Evolutionary conservation across 2,329 filamentous ascomycete species (phyloP), one percentile per base, ranked within the genome.

Genomic region (Alternaria dauci): DNA sequence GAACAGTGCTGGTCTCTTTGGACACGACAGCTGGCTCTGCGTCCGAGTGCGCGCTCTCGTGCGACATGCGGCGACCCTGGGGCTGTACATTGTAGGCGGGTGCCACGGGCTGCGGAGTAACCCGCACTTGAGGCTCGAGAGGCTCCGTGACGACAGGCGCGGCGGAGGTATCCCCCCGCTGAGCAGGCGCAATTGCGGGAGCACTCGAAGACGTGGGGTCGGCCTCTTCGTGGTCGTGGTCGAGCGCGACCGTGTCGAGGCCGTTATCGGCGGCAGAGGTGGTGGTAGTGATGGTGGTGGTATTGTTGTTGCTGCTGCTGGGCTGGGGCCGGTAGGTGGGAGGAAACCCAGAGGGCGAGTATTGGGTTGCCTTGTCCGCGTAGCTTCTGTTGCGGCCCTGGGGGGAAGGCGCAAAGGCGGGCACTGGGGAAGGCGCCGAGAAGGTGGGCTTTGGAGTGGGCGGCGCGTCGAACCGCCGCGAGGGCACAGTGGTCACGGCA

Each of bases 341-440:
- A 65, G 83, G 79, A 55, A 73, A 79, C 59, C 78, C 80, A 58
- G 82, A 79, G 44, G 83, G 84, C 43, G 83, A 84, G 73, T 86
- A 87, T 73, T 87, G 85, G 36, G 85, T 87, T 59, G 78, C 81
- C 34, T 79, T 80, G 79, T 86, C 83, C 58, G 80, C 79, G 75
- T 81, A 83, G 61, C 73, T 69, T 46, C 73, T 73, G 66, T 71
- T 75, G 63, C 59, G 66, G 44, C 61, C 51, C 58, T 72, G 72
- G 2, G 73, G 74, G 39, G 73, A 76, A 16, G 61, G 59, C 23
- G 68, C 51, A 51, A 69, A 68, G 16, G 63, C 51, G 3, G 70
- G 44, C 16, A 67, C 65, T n/a, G 73, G 72, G 41, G 73, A 71
- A 25, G 71, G 71, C 23, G 69, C 64, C 18, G 70, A 51, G 18